Conservation (phyloP, 1,284 basidiomycete genomes). For the Irpex rosettiformis region DNA sequence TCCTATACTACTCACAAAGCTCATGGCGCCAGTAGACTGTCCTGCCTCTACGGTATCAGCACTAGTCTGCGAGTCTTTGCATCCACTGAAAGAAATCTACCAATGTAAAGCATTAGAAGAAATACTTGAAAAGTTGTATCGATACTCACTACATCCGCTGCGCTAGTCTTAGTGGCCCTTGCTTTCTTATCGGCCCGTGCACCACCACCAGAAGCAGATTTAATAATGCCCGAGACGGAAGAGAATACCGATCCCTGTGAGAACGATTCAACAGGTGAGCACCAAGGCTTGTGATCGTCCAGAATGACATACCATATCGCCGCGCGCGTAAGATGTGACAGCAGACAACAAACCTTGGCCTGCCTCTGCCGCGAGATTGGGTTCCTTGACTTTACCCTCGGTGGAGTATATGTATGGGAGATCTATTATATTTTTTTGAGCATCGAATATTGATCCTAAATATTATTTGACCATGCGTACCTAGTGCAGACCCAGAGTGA, state of each 20-base stretch:
- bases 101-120: constrained; percentile 24
- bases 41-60: constrained; percentile 89
- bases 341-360: constrained; percentile 73
- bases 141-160: constrained; percentile 66
- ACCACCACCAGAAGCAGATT: constrained; percentile 36
- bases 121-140: constrained; percentile 38
- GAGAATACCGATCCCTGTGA: constrained; percentile 56
- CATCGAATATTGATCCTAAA: not conserved
- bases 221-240: constrained; percentile 38
- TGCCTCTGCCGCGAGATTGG: constrained; percentile 77
- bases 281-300: not conserved
- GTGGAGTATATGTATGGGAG: constrained; percentile 70
- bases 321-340: constrained; percentile 67
- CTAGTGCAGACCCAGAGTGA: constrained; percentile 43
- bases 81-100: constrained; percentile 81
- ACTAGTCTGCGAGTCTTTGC: constrained; percentile 91
- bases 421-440: constrained; percentile 26
- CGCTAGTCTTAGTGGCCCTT: constrained; percentile 70
- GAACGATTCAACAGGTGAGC: not conserved
- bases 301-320: constrained; percentile 51
- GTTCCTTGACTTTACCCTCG: constrained; percentile 92
- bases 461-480: constrained; percentile 18
- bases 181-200: constrained; percentile 63
- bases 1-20: constrained; percentile 44
- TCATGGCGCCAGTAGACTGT: constrained; percentile 86